A percentile compares a stretch with the other conserved stretches of the same genome.
These are phyloP conservation scores for Gnaphalium uliginosum DNA, from an alignment of 129 eudicot species.

Conservation along the genomic window DNA sequence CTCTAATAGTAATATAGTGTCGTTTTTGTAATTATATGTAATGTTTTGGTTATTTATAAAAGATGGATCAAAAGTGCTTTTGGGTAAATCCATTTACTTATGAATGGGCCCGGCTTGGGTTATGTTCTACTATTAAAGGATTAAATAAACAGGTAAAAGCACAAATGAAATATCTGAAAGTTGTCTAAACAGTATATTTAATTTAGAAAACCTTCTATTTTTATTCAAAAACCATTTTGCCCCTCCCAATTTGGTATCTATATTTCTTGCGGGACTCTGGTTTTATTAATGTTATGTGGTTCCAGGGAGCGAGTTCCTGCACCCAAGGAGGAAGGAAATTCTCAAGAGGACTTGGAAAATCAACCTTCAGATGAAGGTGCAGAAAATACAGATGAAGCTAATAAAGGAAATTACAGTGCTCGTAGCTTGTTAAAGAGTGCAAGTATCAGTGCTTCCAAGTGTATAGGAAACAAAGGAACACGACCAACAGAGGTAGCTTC, in stretches of 20 bases:
- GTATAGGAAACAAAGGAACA: constrained; percentile 59
- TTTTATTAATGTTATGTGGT: constrained; percentile 2
- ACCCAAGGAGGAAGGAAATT: constrained; percentile 52
- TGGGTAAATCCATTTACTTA: background rate
- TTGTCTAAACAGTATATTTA: too few relatives aligned
- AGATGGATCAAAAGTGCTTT: background rate
- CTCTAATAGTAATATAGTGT: background rate
- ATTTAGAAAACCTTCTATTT: too few relatives aligned
- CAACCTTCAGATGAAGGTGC: constrained; percentile 55
- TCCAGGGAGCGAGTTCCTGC: constrained; percentile 90
- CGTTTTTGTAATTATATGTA: too few relatives aligned
- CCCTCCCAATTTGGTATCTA: background rate
- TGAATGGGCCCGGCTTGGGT: too few relatives aligned
- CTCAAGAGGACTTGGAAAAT: constrained; percentile 49
- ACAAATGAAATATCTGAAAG: background rate
- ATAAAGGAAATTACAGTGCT: constrained; percentile 63
- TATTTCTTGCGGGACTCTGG: background rate
- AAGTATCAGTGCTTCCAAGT: constrained; percentile 92
- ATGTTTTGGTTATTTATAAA: too few relatives aligned
- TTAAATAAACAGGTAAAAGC: background rate
- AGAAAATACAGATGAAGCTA: constrained; percentile 42
- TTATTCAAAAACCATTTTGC: background rate
- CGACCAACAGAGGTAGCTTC: constrained; percentile 58
- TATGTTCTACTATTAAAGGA: too few relatives aligned
- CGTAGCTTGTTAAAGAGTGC: constrained; percentile 97